phyloP scores from a whole-genome alignment of 805 yeast species.

The Priceomyces carsonii region DNA sequence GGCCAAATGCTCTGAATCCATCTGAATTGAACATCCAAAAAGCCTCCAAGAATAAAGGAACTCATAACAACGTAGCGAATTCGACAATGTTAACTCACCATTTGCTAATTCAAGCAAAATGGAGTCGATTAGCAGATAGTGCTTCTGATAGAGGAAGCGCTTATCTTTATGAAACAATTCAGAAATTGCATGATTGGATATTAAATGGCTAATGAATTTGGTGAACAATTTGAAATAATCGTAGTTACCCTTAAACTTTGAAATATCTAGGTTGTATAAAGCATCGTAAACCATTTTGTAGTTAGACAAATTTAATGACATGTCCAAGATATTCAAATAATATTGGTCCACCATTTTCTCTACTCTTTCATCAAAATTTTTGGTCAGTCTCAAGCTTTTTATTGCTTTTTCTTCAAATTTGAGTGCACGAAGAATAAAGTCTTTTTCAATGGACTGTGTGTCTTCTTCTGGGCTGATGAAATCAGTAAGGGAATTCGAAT shows the following conservation, averaged over 20 bases:
- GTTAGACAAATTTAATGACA: conserved; percentile 21
- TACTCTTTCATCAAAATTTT: conserved; percentile 3
- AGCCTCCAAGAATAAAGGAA: conserved; percentile 44
- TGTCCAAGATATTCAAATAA: conserved; percentile 24
- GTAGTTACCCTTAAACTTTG: background rate
- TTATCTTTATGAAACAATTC: conserved; percentile 21
- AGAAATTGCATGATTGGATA: conserved; percentile 21
- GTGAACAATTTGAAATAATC: conserved; percentile 15
- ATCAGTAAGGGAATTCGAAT: background rate
- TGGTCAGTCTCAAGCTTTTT: conserved; percentile 13
- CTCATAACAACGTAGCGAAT: conserved; percentile 36
- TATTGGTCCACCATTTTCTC: conserved; percentile 12
- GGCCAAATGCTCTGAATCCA: conserved; percentile 15
- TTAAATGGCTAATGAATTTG: conserved; percentile 26
- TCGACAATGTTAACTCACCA: conserved; percentile 26
- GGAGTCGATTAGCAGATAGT: conserved; percentile 33
- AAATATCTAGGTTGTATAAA: conserved; percentile 14
- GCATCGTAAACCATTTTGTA: conserved; percentile 21
- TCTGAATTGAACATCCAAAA: conserved; percentile 19
- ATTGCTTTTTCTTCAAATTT: conserved; percentile 29
- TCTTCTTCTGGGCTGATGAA: conserved; percentile 8
- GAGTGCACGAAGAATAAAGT: conserved; percentile 19
- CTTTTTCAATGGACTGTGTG: conserved; percentile 10
- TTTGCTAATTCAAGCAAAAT: conserved; percentile 34
- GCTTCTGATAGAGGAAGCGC: conserved; percentile 18